Base-by-base conservation (phyloP, 2,329 filamentous ascomycete genomes). In the Bipolaris oryzae region DNA sequence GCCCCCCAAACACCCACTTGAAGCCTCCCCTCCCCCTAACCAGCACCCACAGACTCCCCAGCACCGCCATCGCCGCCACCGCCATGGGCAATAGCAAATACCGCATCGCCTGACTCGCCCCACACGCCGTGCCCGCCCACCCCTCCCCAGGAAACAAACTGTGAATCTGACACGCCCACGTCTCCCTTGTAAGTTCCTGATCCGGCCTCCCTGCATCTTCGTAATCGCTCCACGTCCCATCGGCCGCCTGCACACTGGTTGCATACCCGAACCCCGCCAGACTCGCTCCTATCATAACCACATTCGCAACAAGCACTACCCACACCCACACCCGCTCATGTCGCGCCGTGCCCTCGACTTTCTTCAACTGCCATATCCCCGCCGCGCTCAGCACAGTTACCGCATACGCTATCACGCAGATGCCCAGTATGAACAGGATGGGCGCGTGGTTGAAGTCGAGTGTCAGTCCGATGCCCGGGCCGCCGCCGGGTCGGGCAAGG, bases 361-460 rank as follows among this genome's bases (percentile, higher is more conserved):
- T 62, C n/a, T 65, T 55, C 55, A 74, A 46, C 41, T 74, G 71
- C 71, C 70, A 74, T 45, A 70, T 66, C 0, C 64, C 71, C 25
- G 67, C 67, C 2, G 49, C 46, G 9, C 58, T 62, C 7, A 74
- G 25, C 20, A 60, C 57, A n/a, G 60, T 52, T 3, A 70, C 61
- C 7, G 64, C 21, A 25, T 63, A 60, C 0, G 62, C 67, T 9
- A 67, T 37, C 5, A 64, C 37, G 33, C 62, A 61, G 18, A 66
- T 34, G 1, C 63, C 63, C 0, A 73, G 47, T 50, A 69, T 63
- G 6, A 64, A 64, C 20, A 57, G 21, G 1, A 55, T 59, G 1
- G 71, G 65, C 2, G 35, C 58, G 2, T 53, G 15, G 41, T 69
- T 55, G 5, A 62, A 54, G 21, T 45, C n/a, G 6, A 73, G 5